Evolutionary conservation across 441 rosid species (phyloP).

Genomic region (Populus hybrid): DNA sequence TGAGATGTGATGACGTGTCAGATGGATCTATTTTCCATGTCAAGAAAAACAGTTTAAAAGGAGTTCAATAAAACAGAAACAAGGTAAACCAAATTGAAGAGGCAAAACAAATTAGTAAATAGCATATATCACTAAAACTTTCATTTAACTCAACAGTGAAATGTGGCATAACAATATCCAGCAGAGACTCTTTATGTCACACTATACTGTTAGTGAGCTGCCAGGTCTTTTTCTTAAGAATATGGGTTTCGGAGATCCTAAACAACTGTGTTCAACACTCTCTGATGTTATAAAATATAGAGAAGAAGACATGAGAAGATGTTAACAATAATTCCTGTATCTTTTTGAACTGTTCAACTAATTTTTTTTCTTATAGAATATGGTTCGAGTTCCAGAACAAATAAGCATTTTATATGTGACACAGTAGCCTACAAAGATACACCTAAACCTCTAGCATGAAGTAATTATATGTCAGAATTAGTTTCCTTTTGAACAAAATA

Average conservation of each 20-base stretch:
- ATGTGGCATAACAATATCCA: not conserved
- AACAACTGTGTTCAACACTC: not conserved
- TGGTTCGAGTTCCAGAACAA: not conserved
- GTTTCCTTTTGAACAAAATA: not conserved
- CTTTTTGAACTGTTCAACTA: not conserved
- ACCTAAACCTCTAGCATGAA: not conserved
- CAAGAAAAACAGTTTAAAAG: not conserved
- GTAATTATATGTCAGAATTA: not conserved
- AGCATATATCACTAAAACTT: not conserved
- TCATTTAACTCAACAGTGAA: not conserved
- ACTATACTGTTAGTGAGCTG: not conserved
- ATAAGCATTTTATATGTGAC: not conserved
- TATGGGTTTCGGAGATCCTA: not conserved
- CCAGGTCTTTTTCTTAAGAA: not conserved
- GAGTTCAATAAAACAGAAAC: not conserved
- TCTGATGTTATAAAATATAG: not conserved
- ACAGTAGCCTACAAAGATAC: not conserved
- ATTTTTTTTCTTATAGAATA: not conserved
- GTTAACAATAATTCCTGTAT: not conserved
- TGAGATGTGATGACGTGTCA: slow-evolving; percentile 33
- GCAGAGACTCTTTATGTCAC: not conserved
- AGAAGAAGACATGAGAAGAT: not conserved
- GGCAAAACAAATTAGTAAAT: not conserved
- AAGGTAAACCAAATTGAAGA: not conserved
- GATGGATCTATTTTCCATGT: slow-evolving; percentile 8